phyloP scores from a whole-genome alignment of 208 protist genomes.

The Herpetomonas tarakana region DNA sequence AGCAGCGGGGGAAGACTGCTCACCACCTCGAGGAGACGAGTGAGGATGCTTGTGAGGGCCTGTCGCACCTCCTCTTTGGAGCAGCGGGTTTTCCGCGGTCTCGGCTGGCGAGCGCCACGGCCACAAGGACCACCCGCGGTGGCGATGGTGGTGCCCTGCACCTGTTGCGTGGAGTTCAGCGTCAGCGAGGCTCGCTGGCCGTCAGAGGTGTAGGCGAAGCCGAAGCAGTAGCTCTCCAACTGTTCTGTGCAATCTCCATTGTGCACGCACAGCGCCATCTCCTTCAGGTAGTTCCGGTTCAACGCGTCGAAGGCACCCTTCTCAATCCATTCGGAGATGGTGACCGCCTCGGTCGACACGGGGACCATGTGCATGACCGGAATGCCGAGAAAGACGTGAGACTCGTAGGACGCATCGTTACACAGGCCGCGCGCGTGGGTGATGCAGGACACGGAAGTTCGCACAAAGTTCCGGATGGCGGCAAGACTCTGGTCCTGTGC shows the following conservation, averaged over 20 bases:
- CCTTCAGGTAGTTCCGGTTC: slow-evolving; percentile 73
- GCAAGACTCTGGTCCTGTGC: slow-evolving; percentile 75
- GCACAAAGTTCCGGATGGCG: slow-evolving; percentile 79
- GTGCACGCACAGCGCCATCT: slow-evolving; percentile 76
- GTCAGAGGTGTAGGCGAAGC: slow-evolving; percentile 53
- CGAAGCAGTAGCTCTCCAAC: slow-evolving; percentile 79
- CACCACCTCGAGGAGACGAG: slow-evolving; percentile 58
- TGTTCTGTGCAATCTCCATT: slow-evolving; percentile 44
- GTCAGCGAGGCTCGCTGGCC: slow-evolving; percentile 41
- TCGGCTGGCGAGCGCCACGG: not conserved
- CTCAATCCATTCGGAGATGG: slow-evolving; percentile 73
- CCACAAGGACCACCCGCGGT: not conserved
- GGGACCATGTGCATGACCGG: slow-evolving; percentile 62
- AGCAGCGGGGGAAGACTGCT: slow-evolving; percentile 62
- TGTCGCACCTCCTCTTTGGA: slow-evolving; percentile 60
- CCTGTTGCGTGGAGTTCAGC: slow-evolving; percentile 37
- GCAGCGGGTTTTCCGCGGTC: slow-evolving; percentile 10
- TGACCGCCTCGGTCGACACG: slow-evolving; percentile 40
- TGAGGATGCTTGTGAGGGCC: slow-evolving; percentile 49
- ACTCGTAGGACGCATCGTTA: slow-evolving; percentile 62
- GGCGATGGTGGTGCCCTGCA: not conserved
- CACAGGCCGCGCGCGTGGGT: slow-evolving; percentile 75
- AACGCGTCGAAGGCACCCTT: slow-evolving; percentile 81
- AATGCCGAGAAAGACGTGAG: slow-evolving; percentile 52
- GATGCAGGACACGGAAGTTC: slow-evolving; percentile 69